Base-by-base conservation (phyloP, 371 early-diverging fungal species). In the Mucor ambiguus region DNA sequence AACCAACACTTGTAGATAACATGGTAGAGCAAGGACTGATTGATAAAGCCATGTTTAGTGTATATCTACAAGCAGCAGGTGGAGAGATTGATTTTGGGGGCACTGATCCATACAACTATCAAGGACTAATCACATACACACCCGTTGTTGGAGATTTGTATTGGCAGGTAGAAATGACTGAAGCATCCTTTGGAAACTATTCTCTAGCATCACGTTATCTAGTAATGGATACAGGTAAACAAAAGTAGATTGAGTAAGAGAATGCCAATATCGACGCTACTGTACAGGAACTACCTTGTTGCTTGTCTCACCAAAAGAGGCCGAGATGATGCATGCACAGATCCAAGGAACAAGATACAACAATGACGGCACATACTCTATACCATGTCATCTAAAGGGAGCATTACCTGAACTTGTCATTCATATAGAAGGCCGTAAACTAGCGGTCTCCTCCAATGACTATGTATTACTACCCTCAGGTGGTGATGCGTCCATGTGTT, bases 41-140 rank as follows among this genome's bases (percentile, higher is more conserved):
- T 10, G 84, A 84, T 22, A 78, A 81, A 5, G 87, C 89, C 6
- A 30, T 93, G 30, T 92, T 94, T 74, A 84, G 85, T 1, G 86
- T 91, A 20, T 89, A 87, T 58, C 81, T 83, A 35, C 83, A 84
- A 32, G 68, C 74, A 0, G 71, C 79, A 9, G 69, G 67, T 24
- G 92, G 90, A 18, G 87, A 89, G 62, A 81, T 91, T 44, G 81
- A 87, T 30, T 77, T 92, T 60, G 92, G 92, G 11, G 89, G 87
- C 8, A 85, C 85, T 35, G 87, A 91, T 67, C 60, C 73, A 35
- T 62, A 69, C 26, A 78, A 74, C 24, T 83, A 82, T 70, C 70
- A 64, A 35, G 85, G 88, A 32, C 76, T 82, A 0, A 63, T 91
- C 12, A 48, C 81, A 62, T 94, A 89, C 84, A 81, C 87, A 24